These are phyloP conservation scores for Colletotrichum neosansevieriae DNA, from an alignment of 2,329 filamentous ascomycete species.

Conservation along the genomic window DNA sequence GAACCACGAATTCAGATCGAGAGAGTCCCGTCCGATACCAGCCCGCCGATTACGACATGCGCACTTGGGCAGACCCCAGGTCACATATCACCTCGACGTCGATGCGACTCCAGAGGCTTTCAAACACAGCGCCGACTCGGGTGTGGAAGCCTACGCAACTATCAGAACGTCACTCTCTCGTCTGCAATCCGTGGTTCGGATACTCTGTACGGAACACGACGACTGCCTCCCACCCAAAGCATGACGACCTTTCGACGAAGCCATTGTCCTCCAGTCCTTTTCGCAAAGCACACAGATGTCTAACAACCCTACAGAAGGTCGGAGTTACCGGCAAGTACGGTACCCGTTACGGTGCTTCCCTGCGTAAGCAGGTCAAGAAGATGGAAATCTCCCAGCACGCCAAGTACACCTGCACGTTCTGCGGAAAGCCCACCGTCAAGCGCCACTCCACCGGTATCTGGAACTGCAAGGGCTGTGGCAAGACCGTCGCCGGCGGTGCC, in stretches of 20 bases:
- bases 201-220: neutral
- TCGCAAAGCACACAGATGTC: slow-evolving; percentile 18
- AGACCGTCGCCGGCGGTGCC: slow-evolving; percentile 89
- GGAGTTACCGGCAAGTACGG: slow-evolving; percentile 98
- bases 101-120: neutral
- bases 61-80: neutral
- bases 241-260: slow-evolving; percentile 16
- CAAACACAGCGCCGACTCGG: neutral
- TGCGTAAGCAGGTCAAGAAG: slow-evolving; percentile 97
- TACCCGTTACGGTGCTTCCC: slow-evolving; percentile 98
- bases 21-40: slow-evolving; percentile 23
- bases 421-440: slow-evolving; percentile 95
- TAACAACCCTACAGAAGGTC: slow-evolving; percentile 76
- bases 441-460: slow-evolving; percentile 94
- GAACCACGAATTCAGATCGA: slow-evolving; percentile 19
- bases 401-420: slow-evolving; percentile 98
- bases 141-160: neutral
- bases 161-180: neutral
- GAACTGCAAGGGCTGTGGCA: slow-evolving; percentile 96
- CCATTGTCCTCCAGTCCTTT: neutral
- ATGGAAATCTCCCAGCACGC: slow-evolving; percentile 99
- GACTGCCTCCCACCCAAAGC: neutral
- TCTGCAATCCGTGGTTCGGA: neutral
- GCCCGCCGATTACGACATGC: slow-evolving; percentile 1
- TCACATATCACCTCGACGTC: neutral